Evolutionary conservation across 495 filamentous ascomycete species (phyloP).

Genomic region (Aspergillus funiculosus): DNA sequence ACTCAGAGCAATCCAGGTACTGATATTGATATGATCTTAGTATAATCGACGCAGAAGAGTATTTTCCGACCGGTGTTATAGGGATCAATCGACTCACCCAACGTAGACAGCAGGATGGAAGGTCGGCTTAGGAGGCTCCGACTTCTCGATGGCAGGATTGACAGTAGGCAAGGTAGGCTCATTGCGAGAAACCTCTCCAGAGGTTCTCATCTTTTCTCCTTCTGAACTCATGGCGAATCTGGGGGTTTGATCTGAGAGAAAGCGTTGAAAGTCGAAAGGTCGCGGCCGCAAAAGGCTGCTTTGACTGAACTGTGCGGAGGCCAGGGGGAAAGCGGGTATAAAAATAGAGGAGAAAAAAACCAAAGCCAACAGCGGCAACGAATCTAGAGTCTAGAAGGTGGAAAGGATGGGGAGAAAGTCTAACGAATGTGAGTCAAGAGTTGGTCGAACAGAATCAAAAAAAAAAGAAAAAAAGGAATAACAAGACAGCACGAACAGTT

Average conservation of each 20-base stretch:
- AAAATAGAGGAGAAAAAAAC: constrained; percentile 19
- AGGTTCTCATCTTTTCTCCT: constrained; percentile 74
- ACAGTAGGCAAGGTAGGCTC: constrained; percentile 70
- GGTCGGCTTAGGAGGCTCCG: constrained; percentile 52
- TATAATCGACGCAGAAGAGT: not conserved
- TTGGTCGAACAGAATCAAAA: constrained; percentile 26
- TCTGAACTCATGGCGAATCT: constrained; percentile 54
- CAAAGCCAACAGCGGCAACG: constrained; percentile 9
- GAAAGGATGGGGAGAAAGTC: constrained; percentile 10
- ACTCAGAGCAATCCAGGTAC: constrained; percentile 85
- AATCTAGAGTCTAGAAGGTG: constrained; percentile 13
- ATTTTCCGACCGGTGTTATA: not conserved
- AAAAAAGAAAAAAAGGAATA: constrained; percentile 9
- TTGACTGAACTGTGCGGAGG: constrained; percentile 43
- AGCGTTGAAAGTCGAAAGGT: constrained; percentile 48
- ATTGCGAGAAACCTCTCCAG: constrained; percentile 60
- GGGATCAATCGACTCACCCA: constrained; percentile 51
- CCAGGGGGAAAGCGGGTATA: constrained; percentile 33
- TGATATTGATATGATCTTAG: constrained; percentile 46
- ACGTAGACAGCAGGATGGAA: constrained; percentile 89
- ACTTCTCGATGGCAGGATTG: constrained; percentile 66
- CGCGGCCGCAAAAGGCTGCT: constrained; percentile 45
- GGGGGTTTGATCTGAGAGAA: constrained; percentile 44
- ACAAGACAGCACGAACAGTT: constrained; percentile 11
- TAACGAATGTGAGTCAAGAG: constrained; percentile 33